Conservation (phyloP, 306 rosid genomes). For the Vigna hirtella region DNA sequence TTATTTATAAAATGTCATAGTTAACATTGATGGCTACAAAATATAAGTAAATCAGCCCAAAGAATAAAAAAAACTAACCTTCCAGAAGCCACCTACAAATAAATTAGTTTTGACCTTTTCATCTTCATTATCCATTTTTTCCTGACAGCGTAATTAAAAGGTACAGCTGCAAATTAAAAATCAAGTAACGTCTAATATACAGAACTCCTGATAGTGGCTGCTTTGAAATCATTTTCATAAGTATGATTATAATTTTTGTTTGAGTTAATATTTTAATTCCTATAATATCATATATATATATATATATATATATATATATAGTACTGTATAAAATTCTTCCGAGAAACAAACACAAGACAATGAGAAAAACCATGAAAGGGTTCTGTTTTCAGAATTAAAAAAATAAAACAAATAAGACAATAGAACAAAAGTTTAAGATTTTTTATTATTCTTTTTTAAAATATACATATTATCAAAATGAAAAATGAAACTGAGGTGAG, state of each 20-base stretch:
- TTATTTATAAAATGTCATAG: neutral
- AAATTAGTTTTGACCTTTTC: conserved; percentile 20
- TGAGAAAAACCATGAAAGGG: too few species aligned
- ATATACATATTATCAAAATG: too few species aligned
- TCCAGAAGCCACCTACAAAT: neutral
- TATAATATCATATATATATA: too few species aligned
- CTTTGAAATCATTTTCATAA: neutral
- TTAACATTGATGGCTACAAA: conserved; percentile 7
- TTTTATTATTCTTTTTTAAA: too few species aligned
- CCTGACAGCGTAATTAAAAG: neutral
- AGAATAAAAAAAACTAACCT: neutral
- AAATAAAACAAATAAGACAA: too few species aligned
- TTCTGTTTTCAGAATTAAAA: too few species aligned
- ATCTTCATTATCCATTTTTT: neutral
- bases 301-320: too few species aligned
- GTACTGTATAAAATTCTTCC: too few species aligned
- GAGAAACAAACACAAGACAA: too few species aligned
- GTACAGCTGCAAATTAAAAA: neutral
- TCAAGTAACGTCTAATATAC: neutral
- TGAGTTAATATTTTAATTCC: too few species aligned
- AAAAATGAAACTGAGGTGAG: too few species aligned
- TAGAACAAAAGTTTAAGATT: too few species aligned
- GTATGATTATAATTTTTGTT: neutral
- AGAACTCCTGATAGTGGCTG: neutral
- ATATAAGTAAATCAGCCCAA: neutral